Base-by-base conservation (phyloP, 305 asterid genomes). In the Fraxinus platypoda region DNA sequence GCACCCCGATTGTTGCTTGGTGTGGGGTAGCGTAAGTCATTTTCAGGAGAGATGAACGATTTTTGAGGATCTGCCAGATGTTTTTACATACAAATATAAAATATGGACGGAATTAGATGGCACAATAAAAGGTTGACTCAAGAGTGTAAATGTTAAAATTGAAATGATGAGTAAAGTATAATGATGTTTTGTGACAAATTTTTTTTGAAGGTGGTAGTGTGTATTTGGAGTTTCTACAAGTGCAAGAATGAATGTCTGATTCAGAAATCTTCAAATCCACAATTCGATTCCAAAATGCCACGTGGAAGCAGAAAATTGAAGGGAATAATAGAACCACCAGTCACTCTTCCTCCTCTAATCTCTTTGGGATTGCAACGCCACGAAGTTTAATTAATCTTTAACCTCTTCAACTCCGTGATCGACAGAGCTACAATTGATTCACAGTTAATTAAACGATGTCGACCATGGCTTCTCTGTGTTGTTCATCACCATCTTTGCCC, bases 401-500 rank as follows among this genome's bases (percentile, higher is more conserved):
- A 33, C 35, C 0, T 4, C 6, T 75, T 59, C 23, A 59, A 37
- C 35, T 23, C 72, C 2, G 17, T 21, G 71, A 62, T 23, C 11
- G 13, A 46, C 8, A 77, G 17, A 75, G 43, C 2, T n/a, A 26
- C 31, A 0, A 0, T 12, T 43, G 37, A 35, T 34, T 52, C 64
- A 52, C 4, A 11, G 52, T 41, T 26, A 23, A 31, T 34, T 59
- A 8, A n/a, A 41, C 54, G 15, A 31, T n/a, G 9, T 46, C 83
- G 30, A 52, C 81, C 81, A 91, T 92, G 97, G 94, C 97, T 72
- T 87, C 88, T 78, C 89, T 92, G 0, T 92, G 88, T 37, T 89
- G 94, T 5, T 88, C 71, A 23, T 62, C 96, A 33, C 83, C 92
- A 4, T 81, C 88, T 17, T 74, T 87, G 26, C 88, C 87, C 37